phyloP scores from a whole-genome alignment of 495 filamentous ascomycete species.

The Talaromyces liani region DNA sequence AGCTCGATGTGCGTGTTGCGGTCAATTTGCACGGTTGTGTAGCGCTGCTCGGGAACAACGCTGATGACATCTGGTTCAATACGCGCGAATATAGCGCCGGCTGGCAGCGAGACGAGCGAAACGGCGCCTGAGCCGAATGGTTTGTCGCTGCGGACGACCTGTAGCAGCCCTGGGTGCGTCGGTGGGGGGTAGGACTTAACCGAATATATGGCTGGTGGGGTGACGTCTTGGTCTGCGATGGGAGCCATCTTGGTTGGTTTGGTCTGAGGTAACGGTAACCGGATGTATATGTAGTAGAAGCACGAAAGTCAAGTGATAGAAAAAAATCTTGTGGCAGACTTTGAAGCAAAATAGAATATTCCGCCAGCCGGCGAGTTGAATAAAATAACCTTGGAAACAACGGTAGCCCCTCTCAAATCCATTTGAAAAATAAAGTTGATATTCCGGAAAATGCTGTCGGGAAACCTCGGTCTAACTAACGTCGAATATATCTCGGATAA shows the following conservation, averaged over 20 bases:
- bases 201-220: background rate
- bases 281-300: background rate
- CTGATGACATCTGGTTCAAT: slow-evolving; percentile 14
- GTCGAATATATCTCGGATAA: too few relatives aligned
- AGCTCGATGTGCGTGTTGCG: slow-evolving; percentile 48
- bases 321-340: too few relatives aligned
- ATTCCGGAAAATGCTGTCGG: too few relatives aligned
- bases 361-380: too few relatives aligned
- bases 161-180: background rate
- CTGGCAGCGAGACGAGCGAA: slow-evolving; percentile 43
- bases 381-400: too few relatives aligned
- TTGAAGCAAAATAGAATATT: too few relatives aligned
- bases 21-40: slow-evolving; percentile 51
- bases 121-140: slow-evolving; percentile 34
- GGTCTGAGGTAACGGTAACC: background rate
- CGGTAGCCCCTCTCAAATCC: too few relatives aligned
- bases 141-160: background rate
- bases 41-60: slow-evolving; percentile 43
- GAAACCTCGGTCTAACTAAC: too few relatives aligned
- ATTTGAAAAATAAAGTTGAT: too few relatives aligned
- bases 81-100: slow-evolving; percentile 44
- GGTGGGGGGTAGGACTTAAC: background rate
- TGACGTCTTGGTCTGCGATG: background rate
- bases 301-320: background rate
- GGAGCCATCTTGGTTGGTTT: background rate